Conservation (phyloP, 768 basidiomycete genomes). For the Cystobasidium onofrii region DNA sequence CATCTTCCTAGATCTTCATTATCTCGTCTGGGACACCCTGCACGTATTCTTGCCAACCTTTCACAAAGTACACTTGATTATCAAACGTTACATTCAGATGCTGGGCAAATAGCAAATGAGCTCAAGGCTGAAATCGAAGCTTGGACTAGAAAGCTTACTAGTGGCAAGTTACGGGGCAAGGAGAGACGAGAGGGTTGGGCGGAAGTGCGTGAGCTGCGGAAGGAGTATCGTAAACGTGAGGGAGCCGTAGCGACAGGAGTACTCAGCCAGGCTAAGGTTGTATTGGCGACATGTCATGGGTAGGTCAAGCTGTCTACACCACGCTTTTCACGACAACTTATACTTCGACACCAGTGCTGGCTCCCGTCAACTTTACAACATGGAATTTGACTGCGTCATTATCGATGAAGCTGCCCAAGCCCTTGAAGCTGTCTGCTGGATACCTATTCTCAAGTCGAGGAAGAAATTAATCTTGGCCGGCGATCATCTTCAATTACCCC, state of each 20-base stretch:
- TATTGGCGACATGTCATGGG: slow-evolving; percentile 89
- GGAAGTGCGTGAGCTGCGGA: slow-evolving; percentile 72
- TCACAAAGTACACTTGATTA: slow-evolving; percentile 48
- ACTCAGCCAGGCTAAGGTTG: slow-evolving; percentile 71
- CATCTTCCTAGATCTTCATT: slow-evolving; percentile 46
- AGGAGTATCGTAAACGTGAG: slow-evolving; percentile 91
- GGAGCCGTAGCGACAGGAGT: slow-evolving; percentile 73
- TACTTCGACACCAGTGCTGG: slow-evolving; percentile 52
- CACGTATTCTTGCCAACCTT: slow-evolving; percentile 65
- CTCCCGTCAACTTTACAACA: slow-evolving; percentile 65
- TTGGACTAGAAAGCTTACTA: slow-evolving; percentile 41
- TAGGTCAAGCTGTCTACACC: background rate
- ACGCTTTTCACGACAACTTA: background rate
- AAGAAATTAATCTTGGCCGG: slow-evolving; percentile 76
- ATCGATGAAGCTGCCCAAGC: slow-evolving; percentile 99
- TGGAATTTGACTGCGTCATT: slow-evolving; percentile 81
- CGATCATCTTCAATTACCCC: slow-evolving; percentile 91
- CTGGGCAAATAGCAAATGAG: slow-evolving; percentile 70
- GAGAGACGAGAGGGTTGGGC: slow-evolving; percentile 81
- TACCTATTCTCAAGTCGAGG: slow-evolving; percentile 84
- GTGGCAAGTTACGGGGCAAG: slow-evolving; percentile 49
- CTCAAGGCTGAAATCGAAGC: slow-evolving; percentile 68
- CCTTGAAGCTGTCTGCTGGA: slow-evolving; percentile 90
- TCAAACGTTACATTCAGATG: slow-evolving; percentile 49
- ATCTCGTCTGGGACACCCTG: slow-evolving; percentile 92